Evolutionary conservation across 192 early-diverging fungal genomes (phyloP).

Genomic region (Polychytrium aggregatum): DNA sequence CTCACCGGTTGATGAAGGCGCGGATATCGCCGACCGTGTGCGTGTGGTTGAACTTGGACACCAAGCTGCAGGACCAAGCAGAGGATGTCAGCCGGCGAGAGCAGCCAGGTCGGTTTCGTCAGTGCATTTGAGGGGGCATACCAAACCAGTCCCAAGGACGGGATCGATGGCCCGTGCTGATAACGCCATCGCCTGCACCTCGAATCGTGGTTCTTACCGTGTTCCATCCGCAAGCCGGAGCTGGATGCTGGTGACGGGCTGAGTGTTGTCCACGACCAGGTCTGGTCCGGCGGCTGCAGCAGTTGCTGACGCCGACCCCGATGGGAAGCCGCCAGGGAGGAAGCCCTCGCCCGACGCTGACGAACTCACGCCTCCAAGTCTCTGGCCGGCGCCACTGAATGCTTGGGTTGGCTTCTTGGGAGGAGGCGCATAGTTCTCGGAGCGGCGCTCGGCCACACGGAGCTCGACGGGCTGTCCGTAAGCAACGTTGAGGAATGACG

Average conservation of each 20-base stretch:
- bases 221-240: slow-evolving; percentile 84
- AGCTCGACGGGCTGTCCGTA: slow-evolving; percentile 87
- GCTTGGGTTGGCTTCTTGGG: slow-evolving; percentile 63
- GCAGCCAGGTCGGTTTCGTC: no score
- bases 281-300: slow-evolving; percentile 1
- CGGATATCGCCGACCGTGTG: slow-evolving; percentile 82
- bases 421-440: slow-evolving; percentile 80
- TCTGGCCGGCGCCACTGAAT: slow-evolving; percentile 69
- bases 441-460: slow-evolving; percentile 63
- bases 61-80: no score
- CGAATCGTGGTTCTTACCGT: slow-evolving; percentile 20
- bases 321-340: slow-evolving; percentile 15
- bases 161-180: background rate
- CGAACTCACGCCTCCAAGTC: slow-evolving; percentile 58
- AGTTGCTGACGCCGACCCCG: slow-evolving; percentile 11
- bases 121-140: no score
- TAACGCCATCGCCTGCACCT: background rate
- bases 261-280: slow-evolving; percentile 55
- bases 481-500: slow-evolving; percentile 73
- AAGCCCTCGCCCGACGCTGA: background rate
- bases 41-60: slow-evolving; percentile 83
- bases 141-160: no score
- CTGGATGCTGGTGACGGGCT: slow-evolving; percentile 81
- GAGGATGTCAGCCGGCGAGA: no score
- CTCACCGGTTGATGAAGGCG: slow-evolving; percentile 58